These are phyloP conservation scores for Gaultheria prostrata DNA, from an alignment of 148 eudicot genomes.

Conservation along the genomic window DNA sequence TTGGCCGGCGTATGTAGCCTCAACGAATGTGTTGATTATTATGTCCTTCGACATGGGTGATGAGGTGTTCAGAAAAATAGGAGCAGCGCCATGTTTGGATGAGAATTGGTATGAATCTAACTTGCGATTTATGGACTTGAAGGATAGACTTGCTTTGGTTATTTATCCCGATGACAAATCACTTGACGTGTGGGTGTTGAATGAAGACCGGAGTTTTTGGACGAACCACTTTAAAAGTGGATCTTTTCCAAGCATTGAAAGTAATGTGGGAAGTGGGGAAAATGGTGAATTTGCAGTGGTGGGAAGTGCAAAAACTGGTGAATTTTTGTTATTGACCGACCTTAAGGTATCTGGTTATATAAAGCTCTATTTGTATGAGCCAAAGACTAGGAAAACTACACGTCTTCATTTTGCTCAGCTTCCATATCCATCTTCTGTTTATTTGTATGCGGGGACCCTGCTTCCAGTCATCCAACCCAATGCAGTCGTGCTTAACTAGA, in stretches of 20 bases:
- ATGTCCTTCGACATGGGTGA: no score
- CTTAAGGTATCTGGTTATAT: no score
- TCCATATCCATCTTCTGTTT: not conserved
- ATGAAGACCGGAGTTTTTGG: no score
- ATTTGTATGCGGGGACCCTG: not conserved
- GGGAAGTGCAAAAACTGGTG: not conserved
- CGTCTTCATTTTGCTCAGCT: not conserved
- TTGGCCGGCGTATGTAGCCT: no score
- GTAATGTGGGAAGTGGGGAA: not conserved
- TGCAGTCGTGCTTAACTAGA: not conserved
- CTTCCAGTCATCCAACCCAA: not conserved
- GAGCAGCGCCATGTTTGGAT: not conserved
- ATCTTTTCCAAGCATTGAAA: no score
- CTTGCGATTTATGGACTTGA: not conserved
- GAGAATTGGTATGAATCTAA: not conserved
- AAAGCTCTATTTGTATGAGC: not conserved
- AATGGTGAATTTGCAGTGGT: not conserved
- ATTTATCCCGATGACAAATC: no score
- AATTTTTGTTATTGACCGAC: no score
- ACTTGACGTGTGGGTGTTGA: no score
- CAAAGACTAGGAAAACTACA: not conserved
- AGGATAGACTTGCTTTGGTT: no score
- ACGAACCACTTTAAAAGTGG: no score
- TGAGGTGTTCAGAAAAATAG: not conserved
- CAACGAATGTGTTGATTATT: no score